Conservation (phyloP, 257 asterid genomes). For the Hygrophila difformis region DNA sequence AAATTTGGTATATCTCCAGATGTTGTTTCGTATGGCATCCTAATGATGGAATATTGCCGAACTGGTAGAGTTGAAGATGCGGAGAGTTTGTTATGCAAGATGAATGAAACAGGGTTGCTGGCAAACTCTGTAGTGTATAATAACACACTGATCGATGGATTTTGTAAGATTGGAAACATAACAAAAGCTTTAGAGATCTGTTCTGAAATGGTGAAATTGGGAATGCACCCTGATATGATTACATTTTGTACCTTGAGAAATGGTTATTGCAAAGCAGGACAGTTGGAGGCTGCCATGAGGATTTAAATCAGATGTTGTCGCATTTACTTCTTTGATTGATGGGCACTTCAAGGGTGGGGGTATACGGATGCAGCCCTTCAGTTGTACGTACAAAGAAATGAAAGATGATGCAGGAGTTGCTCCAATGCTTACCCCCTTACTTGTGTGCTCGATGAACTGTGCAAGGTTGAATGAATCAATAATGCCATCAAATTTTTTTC, state of each 20-base stretch:
- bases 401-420: conserved; percentile 31
- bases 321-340: conserved; percentile 54
- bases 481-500: conserved; percentile 46
- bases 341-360: conserved; percentile 66
- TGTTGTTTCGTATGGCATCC: conserved; percentile 50
- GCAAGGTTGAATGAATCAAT: conserved; percentile 50
- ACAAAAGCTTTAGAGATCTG: conserved; percentile 59
- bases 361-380: conserved; percentile 48
- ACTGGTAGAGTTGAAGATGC: conserved; percentile 49
- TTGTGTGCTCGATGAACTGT: conserved; percentile 50
- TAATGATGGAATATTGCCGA: conserved; percentile 48
- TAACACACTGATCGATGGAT: conserved; percentile 55
- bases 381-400: conserved; percentile 59
- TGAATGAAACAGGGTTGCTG: conserved; percentile 30
- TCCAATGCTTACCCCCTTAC: conserved; percentile 44
- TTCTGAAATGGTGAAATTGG: conserved; percentile 49
- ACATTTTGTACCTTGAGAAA: conserved; percentile 56
- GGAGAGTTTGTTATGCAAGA: conserved; percentile 28
- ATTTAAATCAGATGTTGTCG: conserved; percentile 59
- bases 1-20: conserved; percentile 44
- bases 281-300: conserved; percentile 60
- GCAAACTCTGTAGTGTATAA: conserved; percentile 41
- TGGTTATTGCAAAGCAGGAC: conserved; percentile 54
- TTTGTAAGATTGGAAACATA: conserved; percentile 45
- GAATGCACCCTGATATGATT: conserved; percentile 39